These are phyloP conservation scores for Raffaelea arxii DNA, from an alignment of 2,329 filamentous ascomycete species.

Conservation along the genomic window DNA sequence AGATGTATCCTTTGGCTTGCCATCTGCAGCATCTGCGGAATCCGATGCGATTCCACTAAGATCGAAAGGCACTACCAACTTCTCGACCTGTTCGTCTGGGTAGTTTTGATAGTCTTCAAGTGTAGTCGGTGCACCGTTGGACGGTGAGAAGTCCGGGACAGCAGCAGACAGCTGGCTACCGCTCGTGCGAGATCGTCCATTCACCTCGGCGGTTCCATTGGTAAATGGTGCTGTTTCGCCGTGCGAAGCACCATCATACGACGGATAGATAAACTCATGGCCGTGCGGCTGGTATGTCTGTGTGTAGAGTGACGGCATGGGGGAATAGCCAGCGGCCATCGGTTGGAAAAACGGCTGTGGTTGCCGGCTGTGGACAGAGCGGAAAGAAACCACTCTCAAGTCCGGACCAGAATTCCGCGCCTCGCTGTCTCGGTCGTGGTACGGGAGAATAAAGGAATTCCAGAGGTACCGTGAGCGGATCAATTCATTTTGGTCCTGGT, in stretches of 20 bases:
- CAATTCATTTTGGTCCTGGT: slow-evolving; percentile 69
- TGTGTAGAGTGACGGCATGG: slow-evolving; percentile 8
- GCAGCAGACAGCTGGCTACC: slow-evolving; percentile 50
- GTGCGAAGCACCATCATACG: slow-evolving; percentile 12
- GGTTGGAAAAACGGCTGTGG: slow-evolving; percentile 15
- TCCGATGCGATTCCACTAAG: too few relatives aligned
- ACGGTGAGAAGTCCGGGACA: slow-evolving; percentile 52
- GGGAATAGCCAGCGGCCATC: slow-evolving; percentile 19
- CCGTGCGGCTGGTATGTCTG: slow-evolving; percentile 22
- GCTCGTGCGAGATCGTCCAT: slow-evolving; percentile 27
- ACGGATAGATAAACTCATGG: slow-evolving; percentile 18
- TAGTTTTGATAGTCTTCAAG: slow-evolving; percentile 22
- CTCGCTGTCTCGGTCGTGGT: slow-evolving; percentile 60
- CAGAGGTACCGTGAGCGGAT: slow-evolving; percentile 67
- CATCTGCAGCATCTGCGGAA: too few relatives aligned
- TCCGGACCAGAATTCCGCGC: slow-evolving; percentile 63
- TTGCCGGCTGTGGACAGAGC: slow-evolving; percentile 21
- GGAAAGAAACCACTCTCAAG: slow-evolving; percentile 6
- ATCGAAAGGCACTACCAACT: slow-evolving; percentile 20
- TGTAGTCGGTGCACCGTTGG: slow-evolving; percentile 14
- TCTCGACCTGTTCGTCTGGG: slow-evolving; percentile 20
- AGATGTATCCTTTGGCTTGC: too few relatives aligned
- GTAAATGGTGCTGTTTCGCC: slow-evolving; percentile 3
- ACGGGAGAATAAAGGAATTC: slow-evolving; percentile 67
- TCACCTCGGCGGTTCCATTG: slow-evolving; percentile 24